Percentiles rank a stretch among this genome's conserved stretches.
These are phyloP conservation scores for Aphanomyces euteiches DNA, from an alignment of 352 stramenopile genomes.

Conservation along the genomic window DNA sequence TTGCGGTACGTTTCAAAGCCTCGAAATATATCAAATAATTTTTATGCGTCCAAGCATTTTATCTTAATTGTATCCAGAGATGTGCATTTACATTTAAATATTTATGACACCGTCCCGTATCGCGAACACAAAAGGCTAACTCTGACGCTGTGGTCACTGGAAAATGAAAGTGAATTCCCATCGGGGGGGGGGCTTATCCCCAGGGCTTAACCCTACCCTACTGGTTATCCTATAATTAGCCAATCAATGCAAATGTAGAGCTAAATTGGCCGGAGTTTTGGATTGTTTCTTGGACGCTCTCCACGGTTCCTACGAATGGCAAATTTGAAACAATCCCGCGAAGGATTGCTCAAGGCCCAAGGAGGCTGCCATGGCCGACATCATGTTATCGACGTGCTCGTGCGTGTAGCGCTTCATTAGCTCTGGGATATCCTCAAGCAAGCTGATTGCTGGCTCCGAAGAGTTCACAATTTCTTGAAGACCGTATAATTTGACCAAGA, in stretches of 20 bases:
- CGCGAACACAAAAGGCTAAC: constrained; percentile 1
- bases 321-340: constrained; percentile 16
- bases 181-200: neutral
- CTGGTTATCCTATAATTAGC: neutral
- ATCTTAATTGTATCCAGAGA: too few relatives aligned
- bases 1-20: too few relatives aligned
- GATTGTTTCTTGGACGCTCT: constrained; percentile 1
- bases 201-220: constrained; percentile 12
- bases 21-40: too few relatives aligned
- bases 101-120: too few relatives aligned
- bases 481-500: constrained; percentile 2
- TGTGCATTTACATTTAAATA: too few relatives aligned
- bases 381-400: neutral
- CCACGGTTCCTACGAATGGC: constrained; percentile 5
- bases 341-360: neutral
- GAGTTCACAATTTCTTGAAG: constrained; percentile 21
- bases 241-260: neutral
- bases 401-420: constrained; percentile 3
- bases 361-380: neutral
- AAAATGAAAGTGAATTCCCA: constrained; percentile 21
- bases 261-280: constrained; percentile 1
- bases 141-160: neutral
- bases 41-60: too few relatives aligned
- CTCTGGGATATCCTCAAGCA: constrained; percentile 19
- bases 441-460: constrained; percentile 13